Base-by-base conservation (phyloP, 352 stramenopile species). In the Phytopythium sindhum region DNA sequence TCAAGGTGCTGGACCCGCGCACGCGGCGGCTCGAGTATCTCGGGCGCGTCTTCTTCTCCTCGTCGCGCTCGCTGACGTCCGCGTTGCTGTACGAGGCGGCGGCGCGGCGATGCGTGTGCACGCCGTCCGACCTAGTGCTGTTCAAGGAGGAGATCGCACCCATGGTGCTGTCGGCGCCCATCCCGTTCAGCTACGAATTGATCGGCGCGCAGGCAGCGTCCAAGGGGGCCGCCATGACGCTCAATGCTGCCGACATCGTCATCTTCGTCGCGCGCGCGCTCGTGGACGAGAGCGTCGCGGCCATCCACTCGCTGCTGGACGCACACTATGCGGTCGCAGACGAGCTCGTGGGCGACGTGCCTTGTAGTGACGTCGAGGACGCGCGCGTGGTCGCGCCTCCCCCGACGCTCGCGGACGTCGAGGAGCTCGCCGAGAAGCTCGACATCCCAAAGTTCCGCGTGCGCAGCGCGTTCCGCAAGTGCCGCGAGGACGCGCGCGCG, bases 361-460 rank as follows among this genome's bases (percentile, higher is more conserved):
- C 14, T n/a, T 5, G 5, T 21, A 5, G 54, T 7, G 39, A 11
- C n/a, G 35, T 5, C 17, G 35, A 33, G 2, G 51, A 29, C n/a
- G 56, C 55, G 31, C 19, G 44, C 31, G 28, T 53, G 15, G 26
- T 59, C 3, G 68, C 70, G 23, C 42, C 52, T 1, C 59, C 56
- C 4, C 75, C 80, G 37, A 91, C 77, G n/a, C 67, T 94, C 28
- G 69, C 82, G 54, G 60, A 81, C 15, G 76, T 94, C 41, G 86
- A 91, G 60, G 78, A 69, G 12, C 65, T 92, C 5, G 77, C 75
- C 9, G 84, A 93, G 59, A 74, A 71, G 31, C 74, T 94, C 35
- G 80, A 93, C 47, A 90, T 94, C 31, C 86, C 80, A 1, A 91
- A 90, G 56, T 94, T 93, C 24, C 78, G 86, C 24, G 77, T 94